Conservation (phyloP, 257 asterid genomes). For the Jaltomata sinuosa region DNA sequence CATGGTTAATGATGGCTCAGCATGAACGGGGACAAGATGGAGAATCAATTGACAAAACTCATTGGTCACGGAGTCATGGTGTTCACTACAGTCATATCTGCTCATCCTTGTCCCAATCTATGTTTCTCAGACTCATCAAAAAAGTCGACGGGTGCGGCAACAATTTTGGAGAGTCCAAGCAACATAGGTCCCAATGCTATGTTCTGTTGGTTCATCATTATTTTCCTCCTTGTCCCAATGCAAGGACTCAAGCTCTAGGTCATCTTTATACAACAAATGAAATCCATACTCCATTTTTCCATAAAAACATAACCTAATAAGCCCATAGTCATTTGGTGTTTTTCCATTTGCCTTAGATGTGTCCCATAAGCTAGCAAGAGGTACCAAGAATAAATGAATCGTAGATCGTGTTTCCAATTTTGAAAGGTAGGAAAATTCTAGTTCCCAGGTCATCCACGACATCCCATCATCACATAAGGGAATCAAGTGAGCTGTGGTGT, state of each 20-base stretch:
- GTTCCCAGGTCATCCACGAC: not conserved
- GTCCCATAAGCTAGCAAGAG: not conserved
- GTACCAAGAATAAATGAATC: not conserved
- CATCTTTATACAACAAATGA: not conserved
- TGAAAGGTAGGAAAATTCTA: not conserved
- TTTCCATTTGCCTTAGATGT: not conserved
- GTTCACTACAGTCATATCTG: not conserved
- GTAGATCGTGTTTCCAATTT: not conserved
- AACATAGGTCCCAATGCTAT: not conserved
- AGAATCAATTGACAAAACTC: too few species aligned
- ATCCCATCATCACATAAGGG: not conserved
- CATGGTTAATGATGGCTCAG: too few species aligned
- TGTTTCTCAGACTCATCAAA: not conserved
- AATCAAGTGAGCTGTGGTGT: not conserved
- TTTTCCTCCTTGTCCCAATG: not conserved
- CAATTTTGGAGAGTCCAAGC: not conserved
- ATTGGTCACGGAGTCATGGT: not conserved
- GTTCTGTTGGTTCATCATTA: not conserved
- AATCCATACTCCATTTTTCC: not conserved
- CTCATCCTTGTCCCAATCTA: not conserved
- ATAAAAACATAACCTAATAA: not conserved
- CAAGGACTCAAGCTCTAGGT: not conserved
- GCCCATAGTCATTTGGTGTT: not conserved
- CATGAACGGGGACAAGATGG: too few species aligned
- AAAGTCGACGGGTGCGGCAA: not conserved